A percentile compares a stretch with the other conserved stretches of the same genome.
phyloP scores from a whole-genome alignment of 352 stramenopile species.

The Pythium dissimile region DNA sequence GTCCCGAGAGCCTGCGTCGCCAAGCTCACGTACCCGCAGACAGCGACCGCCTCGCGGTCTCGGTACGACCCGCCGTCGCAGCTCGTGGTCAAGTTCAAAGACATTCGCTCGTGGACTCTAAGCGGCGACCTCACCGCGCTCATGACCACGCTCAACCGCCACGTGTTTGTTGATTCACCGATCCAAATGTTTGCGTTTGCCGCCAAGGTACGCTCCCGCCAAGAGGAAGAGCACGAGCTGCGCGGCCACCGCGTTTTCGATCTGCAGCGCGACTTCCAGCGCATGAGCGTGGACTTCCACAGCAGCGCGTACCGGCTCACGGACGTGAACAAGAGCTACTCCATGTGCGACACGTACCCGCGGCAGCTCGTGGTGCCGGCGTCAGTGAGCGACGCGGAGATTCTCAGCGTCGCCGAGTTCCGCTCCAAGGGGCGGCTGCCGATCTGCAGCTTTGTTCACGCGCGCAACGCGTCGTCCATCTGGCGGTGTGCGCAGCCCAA shows the following conservation, averaged over 20 bases:
- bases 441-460: slow-evolving; percentile 79
- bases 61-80: slow-evolving; percentile 38
- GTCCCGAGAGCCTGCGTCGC: slow-evolving; percentile 59
- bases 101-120: slow-evolving; percentile 67
- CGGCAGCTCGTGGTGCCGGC: slow-evolving; percentile 68
- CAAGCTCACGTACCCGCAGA: slow-evolving; percentile 71
- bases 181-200: slow-evolving; percentile 70
- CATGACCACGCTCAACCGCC: slow-evolving; percentile 66
- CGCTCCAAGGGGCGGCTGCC: slow-evolving; percentile 80
- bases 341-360: slow-evolving; percentile 82
- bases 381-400: slow-evolving; percentile 54
- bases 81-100: slow-evolving; percentile 80
- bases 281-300: slow-evolving; percentile 61
- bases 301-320: slow-evolving; percentile 48
- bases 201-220: background rate
- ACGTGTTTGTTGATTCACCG: slow-evolving; percentile 69
- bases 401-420: slow-evolving; percentile 68
- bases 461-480: slow-evolving; percentile 62
- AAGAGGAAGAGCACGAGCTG: slow-evolving; percentile 30
- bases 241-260: slow-evolving; percentile 65
- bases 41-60: slow-evolving; percentile 25
- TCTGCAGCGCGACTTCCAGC: slow-evolving; percentile 58
- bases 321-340: slow-evolving; percentile 60
- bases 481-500: slow-evolving; percentile 87
- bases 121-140: slow-evolving; percentile 57